These are phyloP conservation scores for Puccinia hordei DNA, from an alignment of 1,284 basidiomycete species.

Conservation along the genomic window DNA sequence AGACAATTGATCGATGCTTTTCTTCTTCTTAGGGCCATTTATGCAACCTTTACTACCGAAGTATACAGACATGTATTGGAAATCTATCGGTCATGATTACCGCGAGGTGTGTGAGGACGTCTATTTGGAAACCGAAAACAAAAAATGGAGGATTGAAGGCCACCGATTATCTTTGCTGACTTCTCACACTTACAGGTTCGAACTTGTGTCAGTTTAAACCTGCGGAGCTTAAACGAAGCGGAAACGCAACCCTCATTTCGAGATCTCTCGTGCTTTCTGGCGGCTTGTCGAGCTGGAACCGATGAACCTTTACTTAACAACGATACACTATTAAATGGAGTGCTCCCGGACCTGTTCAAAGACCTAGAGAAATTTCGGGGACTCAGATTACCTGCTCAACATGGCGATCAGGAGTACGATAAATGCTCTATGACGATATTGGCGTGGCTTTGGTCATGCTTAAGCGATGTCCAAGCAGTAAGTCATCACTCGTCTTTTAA, in stretches of 20 bases:
- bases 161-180: slow-evolving; percentile 50
- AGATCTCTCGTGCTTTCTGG: slow-evolving; percentile 69
- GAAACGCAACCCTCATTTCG: slow-evolving; percentile 71
- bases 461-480: slow-evolving; percentile 55
- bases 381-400: slow-evolving; percentile 59
- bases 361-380: slow-evolving; percentile 57
- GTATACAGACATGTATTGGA: slow-evolving; percentile 72
- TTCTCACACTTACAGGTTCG: slow-evolving; percentile 60
- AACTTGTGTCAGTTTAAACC: slow-evolving; percentile 59
- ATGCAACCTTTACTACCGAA: slow-evolving; percentile 67
- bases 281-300: slow-evolving; percentile 64
- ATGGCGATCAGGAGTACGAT: slow-evolving; percentile 74
- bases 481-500: background rate
- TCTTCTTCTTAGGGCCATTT: slow-evolving; percentile 78
- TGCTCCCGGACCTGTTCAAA: slow-evolving; percentile 63
- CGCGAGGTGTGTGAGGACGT: slow-evolving; percentile 68
- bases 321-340: slow-evolving; percentile 66
- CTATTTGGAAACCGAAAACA: background rate
- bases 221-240: slow-evolving; percentile 60
- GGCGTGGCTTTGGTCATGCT: slow-evolving; percentile 73
- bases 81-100: slow-evolving; percentile 76
- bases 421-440: slow-evolving; percentile 77
- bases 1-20: background rate
- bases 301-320: slow-evolving; percentile 63
- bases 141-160: background rate